Evolutionary conservation across 495 filamentous ascomycete genomes (phyloP), one percentile per base, ranked within the genome.

Genomic region (Trichoderma orchidacearum): DNA sequence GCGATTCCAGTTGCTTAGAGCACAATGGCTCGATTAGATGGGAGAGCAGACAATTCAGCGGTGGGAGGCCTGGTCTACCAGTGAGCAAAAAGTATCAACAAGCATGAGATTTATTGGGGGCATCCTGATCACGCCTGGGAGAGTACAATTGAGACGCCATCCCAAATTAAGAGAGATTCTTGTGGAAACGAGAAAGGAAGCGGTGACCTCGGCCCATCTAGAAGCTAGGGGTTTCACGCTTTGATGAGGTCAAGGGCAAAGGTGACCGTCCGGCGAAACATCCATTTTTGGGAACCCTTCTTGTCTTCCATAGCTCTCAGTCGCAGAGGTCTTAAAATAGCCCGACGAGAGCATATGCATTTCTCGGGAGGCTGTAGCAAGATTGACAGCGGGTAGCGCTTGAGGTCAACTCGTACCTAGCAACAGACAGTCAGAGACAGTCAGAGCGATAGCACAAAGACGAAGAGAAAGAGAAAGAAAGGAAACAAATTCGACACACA

Each of bases 361-460:
- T 61, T 58, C 60, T 60, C 63, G 56, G 54, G 59, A 62, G 57
- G 67, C 65, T 66, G 64, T 68, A 68, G 60, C 63, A 69, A 75
- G 68, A 61, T 61, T 73, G 65, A 70, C 68, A 70, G 75, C 75
- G 72, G 72, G 70, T 76, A 76, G 75, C 70, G 72, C 72, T 66
- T 59, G 62, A 67, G 60, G 62, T 48, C 41, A 48, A 48, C 57
- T 58, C 53, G 57, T 50, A 54, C 71, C 74, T 81, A 81, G 78
- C 78, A 78, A 58, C 30, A 55, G 30, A 36, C 30, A 55, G 30
- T 34, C 53, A 55, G 53, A 55, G 30, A 55, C 30, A 55, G 57
- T 31, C 57, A 54, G 78, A 66, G 75, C 76, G 76, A 78, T 81
- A 81, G 78, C 75, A 64, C 35, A 54, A 30, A 58, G 52, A 58